Evolutionary conservation across 2,329 filamentous ascomycete genomes (phyloP).

Genomic region (Aspergillus aculeatinus): DNA sequence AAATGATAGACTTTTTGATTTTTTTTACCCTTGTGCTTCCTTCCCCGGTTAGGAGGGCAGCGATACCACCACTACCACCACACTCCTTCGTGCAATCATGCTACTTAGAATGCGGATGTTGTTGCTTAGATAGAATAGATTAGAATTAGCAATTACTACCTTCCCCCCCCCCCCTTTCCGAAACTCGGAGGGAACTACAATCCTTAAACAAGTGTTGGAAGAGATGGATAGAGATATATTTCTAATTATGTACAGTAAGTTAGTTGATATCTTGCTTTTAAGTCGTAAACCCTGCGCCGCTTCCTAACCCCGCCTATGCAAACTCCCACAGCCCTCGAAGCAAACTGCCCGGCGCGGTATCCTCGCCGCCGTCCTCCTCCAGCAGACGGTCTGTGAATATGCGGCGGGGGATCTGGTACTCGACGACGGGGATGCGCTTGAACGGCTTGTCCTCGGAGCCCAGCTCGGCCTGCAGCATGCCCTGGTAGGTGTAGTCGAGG

Average conservation of each 20-base stretch:
- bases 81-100: background rate
- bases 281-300: background rate
- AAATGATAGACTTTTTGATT: background rate
- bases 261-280: background rate
- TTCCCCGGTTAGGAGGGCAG: constrained; percentile 4
- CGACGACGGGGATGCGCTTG: constrained; percentile 82
- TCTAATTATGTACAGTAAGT: constrained; percentile 20
- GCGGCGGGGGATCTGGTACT: constrained; percentile 89
- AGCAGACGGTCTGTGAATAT: constrained; percentile 59
- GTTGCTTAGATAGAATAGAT: constrained; percentile 8
- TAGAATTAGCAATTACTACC: no score
- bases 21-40: background rate
- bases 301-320: constrained; percentile 11
- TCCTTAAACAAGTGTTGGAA: background rate
- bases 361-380: constrained; percentile 41
- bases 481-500: constrained; percentile 81
- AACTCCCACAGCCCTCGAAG: constrained; percentile 43
- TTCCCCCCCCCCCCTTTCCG: no score
- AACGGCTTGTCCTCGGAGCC: constrained; percentile 64
- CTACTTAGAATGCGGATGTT: background rate
- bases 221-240: background rate
- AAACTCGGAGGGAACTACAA: no score
- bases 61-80: background rate
- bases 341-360: constrained; percentile 38
- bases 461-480: constrained; percentile 78